These are phyloP conservation scores for Cercospora sp. DNA, from an alignment of 2,329 filamentous ascomycete genomes.

Conservation along the genomic window DNA sequence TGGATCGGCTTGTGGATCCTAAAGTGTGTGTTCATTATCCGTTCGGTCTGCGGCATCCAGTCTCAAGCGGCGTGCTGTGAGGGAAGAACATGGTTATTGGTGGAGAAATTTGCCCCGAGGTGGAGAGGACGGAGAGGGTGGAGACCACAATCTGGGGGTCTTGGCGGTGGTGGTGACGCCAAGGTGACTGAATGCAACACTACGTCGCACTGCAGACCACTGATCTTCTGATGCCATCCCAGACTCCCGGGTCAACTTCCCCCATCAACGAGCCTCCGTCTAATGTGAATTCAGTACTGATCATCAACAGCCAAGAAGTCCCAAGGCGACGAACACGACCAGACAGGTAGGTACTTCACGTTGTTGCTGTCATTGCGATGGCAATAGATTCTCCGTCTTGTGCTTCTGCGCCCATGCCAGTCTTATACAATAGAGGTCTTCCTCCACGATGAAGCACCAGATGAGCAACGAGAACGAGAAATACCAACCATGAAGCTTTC, in stretches of 20 bases:
- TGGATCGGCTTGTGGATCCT: constrained; percentile 3
- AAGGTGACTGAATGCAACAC: constrained; percentile 2
- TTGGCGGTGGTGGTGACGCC: neutral
- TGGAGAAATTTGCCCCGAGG: neutral
- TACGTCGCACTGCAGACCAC: neutral
- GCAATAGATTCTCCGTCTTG: constrained; percentile 8
- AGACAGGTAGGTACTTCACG: neutral
- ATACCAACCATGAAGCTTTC: constrained; percentile 3
- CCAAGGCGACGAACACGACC: neutral
- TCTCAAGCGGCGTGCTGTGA: neutral
- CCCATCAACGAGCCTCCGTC: neutral
- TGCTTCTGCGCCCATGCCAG: neutral
- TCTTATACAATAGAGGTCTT: neutral
- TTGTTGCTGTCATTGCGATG: neutral
- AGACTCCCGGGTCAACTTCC: neutral
- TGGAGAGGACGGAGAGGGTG: neutral
- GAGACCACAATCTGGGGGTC: neutral
- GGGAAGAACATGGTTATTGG: neutral
- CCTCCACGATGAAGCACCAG: neutral
- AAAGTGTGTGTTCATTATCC: neutral
- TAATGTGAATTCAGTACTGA: neutral
- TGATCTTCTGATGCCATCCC: neutral
- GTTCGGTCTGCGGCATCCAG: neutral
- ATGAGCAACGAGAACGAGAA: neutral
- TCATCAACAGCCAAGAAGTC: constrained; percentile 2